A percentile compares a stretch with the other conserved stretches of the same genome.
Evolutionary conservation across 305 asterid species (phyloP).

Genomic region (Fraxinus sp.): DNA sequence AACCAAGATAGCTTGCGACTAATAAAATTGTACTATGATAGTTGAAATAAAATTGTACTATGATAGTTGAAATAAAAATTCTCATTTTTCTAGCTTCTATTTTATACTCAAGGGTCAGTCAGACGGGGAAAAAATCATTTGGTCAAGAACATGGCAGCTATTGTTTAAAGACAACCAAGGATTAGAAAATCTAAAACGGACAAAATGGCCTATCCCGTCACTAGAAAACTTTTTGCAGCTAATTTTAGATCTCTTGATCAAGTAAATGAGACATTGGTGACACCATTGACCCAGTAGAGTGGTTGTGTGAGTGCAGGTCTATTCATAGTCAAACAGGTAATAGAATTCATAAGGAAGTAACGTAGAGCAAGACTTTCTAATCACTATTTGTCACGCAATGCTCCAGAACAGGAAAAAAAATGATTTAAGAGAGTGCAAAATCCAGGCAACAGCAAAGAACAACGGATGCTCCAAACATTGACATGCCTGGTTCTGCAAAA

Average conservation of each 20-base stretch:
- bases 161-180: conserved; percentile 7
- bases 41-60: neutral
- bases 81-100: neutral
- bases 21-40: neutral
- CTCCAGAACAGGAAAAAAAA: neutral
- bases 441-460: conserved; percentile 23
- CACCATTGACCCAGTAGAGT: conserved; percentile 13
- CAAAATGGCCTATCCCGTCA: conserved; percentile 2
- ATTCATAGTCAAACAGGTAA: conserved; percentile 11
- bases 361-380: neutral
- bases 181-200: neutral
- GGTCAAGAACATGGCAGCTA: conserved; percentile 9
- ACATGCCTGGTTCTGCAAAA: conserved; percentile 74
- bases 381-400: conserved; percentile 1
- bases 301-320: neutral
- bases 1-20: neutral
- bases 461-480: conserved; percentile 23
- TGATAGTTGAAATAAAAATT: conserved; percentile 12
- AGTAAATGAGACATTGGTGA: conserved; percentile 5
- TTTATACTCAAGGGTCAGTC: neutral
- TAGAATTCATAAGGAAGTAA: conserved; percentile 10
- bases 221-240: conserved; percentile 1
- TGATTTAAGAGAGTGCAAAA: conserved; percentile 8
- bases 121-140: neutral
- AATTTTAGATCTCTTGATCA: neutral